These are phyloP conservation scores for Termitomyces sp. DNA, from an alignment of 768 basidiomycete species.

Conservation along the genomic window DNA sequence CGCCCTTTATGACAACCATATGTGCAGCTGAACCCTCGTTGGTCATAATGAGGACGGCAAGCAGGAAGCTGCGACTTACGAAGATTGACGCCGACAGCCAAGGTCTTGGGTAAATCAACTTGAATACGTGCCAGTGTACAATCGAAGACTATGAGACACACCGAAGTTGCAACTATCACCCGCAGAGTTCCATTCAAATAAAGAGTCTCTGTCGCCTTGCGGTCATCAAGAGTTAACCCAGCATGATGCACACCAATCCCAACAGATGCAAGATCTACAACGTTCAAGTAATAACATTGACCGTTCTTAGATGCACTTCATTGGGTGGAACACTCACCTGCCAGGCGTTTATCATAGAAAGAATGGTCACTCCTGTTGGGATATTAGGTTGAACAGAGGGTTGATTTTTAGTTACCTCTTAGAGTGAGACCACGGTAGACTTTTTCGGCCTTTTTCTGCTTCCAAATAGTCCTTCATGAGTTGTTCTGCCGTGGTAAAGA, in stretches of 20 bases:
- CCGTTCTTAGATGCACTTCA: neutral
- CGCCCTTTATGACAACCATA: conserved; percentile 90
- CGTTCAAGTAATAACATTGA: neutral
- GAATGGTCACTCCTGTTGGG: conserved; percentile 42
- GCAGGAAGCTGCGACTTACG: conserved; percentile 44
- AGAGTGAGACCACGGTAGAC: conserved; percentile 67
- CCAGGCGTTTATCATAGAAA: conserved; percentile 67
- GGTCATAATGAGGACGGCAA: conserved; percentile 1
- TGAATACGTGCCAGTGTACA: neutral
- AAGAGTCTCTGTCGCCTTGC: conserved; percentile 66
- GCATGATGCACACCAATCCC: conserved; percentile 95
- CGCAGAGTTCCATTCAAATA: conserved; percentile 61
- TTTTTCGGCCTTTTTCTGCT: conserved; percentile 39
- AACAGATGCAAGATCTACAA: conserved; percentile 51
- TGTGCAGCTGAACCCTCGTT: conserved; percentile 63
- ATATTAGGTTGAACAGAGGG: neutral
- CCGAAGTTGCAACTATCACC: conserved; percentile 80
- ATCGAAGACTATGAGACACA: conserved; percentile 27
- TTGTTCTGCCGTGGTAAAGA: conserved; percentile 66
- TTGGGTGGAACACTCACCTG: conserved; percentile 35
- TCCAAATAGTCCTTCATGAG: conserved; percentile 69
- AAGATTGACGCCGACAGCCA: conserved; percentile 95
- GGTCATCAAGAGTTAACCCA: conserved; percentile 71
- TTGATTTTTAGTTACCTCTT: conserved; percentile 32
- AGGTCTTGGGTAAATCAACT: conserved; percentile 50